Base-by-base conservation (phyloP, 2,329 filamentous ascomycete species). In the Byssoonygena ceratinophila region DNA sequence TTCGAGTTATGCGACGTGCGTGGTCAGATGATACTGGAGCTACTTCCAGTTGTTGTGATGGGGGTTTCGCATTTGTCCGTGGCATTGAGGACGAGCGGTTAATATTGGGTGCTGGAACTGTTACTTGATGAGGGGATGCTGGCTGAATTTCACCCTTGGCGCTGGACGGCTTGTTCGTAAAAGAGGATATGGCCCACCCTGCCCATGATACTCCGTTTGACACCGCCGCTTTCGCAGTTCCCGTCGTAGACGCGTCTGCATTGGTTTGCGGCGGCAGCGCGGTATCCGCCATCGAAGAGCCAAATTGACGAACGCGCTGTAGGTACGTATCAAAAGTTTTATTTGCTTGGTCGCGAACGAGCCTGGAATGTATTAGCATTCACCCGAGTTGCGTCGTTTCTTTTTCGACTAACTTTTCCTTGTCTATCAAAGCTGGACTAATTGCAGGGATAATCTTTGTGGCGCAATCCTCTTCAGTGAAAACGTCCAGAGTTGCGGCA, bases 181-280 rank as follows among this genome's bases (percentile, higher is more conserved):
- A 98, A 1, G 89, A 96, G 0, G 92, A 97, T 51, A 98, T 96
- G 1, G 92, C 92, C 92, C 92, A 98, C 11, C 92, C 92, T 1
- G 92, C 82, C 92, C 92, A 97, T 2, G 82, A 82, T 18, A 31
- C 37, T 51, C 83, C 77, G 36, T 77, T 79, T 1, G 88, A 83
- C 1, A 86, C 92, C 57, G 84, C 83, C 76, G 94, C 92, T 31
- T 87, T 80, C 1, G 87, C 84, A 0, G 79, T 76, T 18, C 69
- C 64, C 37, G 71, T 67, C 12, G 64, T 66, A 27, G 69, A 66
- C 22, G 59, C 56, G 22, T 74, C 69, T 11, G 76, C 67, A 2
- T 77, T 70, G 22, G 73, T 73, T 16, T 83, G 76, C 0, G 87
- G 79, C 34, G 88, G 85, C 1, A 94, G 70, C 0, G 77, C 82